Base-by-base conservation (phyloP, 2,329 filamentous ascomycete genomes). In the Pestalotiopsis sp. region DNA sequence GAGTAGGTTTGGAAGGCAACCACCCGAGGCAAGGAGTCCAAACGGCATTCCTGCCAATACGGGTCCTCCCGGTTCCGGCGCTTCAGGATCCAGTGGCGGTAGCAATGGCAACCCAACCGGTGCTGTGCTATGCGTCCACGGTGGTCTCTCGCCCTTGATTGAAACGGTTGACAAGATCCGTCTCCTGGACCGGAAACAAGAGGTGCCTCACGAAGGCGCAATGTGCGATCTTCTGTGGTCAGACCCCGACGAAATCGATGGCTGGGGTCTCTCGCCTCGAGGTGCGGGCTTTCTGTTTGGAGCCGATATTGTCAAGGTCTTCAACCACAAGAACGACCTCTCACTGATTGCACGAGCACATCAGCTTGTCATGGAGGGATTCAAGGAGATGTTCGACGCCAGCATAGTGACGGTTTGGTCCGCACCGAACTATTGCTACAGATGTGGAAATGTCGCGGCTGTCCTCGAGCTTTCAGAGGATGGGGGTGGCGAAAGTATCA, bases 221-320 rank as follows among this genome's bases (percentile, higher is more conserved):
- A 99, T 99, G 96, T 99, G 96, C 81, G 96, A 99, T 80, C 86
- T 99, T 0, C 87, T 99, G 2, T 99, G 96, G 96, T 98, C 94
- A 0, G 96, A 99, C 77, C 96, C 96, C 0, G 96, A 99, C 80
- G 96, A 99, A 75, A 97, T 98, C 71, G 95, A 98, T 78, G 95
- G 95, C 69, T 99, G 96, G 96, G 95, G 95, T 12, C 84, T 98
- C 5, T 97, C 94, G 1, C 96, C 96, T 0, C 94, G 95, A 49
- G 96, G 96, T 11, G 96, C 96, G 0, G 96, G 96, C 0, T 99
- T 98, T 83, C 86, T 98, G 13, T 99, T 99, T 74, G 96, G 96
- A 65, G 91, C 93, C 3, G 95, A 98, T 78, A 98, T 98, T 69
- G 95, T 98, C 76, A 97, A 96, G 76, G 90, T 91, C 72, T 99